Base-by-base conservation (phyloP, 1,284 basidiomycete genomes). In the Ceratobasidium sp. region DNA sequence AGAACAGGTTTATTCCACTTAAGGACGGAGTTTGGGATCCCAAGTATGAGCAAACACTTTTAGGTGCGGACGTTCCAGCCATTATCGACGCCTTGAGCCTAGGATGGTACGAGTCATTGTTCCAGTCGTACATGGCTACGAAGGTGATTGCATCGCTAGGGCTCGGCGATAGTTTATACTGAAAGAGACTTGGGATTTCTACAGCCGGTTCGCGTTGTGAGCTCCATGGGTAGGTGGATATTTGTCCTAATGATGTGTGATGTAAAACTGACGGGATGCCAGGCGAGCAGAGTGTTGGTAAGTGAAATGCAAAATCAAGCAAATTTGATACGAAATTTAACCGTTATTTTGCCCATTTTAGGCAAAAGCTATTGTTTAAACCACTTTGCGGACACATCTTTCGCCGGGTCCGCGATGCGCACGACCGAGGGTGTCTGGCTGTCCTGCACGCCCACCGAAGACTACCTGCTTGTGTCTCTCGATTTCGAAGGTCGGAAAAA, bases 91-190 rank as follows among this genome's bases (percentile, higher is more conserved):
- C 55, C 40, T 74, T 88, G 2, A 83, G 84, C 0, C 82, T 88
- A 64, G 87, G 87, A 1, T 88, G 87, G 87, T 88, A 87, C 31
- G 87, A 88, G 71, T 85, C 84, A 0, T 78, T 88, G 8, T 84
- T 88, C 70, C 82, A 84, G 68, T 87, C 86, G 0, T 88, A 88
- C 69, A 83, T 86, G 83, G 82, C 83, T 0, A 78, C 79, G 25
- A 87, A 84, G 80, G 86, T 83, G 77, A 53, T 25, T 32, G 15
- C 5, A 6, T 20, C 35, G 22, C 47, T 47, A 64, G 22, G 5
- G 53, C 27, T 62, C 47, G 35, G 25, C 56, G 4, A 17, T 17
- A 38, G n/a, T 20, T 12, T 54, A 32, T n/a, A 15, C 3, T 20
- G 15, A 32, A 20, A 35, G 54, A 57, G 6, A 6, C 12, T 32